These are phyloP conservation scores for Phytophthora kernoviae DNA, from an alignment of 352 stramenopile species.

Conservation along the genomic window DNA sequence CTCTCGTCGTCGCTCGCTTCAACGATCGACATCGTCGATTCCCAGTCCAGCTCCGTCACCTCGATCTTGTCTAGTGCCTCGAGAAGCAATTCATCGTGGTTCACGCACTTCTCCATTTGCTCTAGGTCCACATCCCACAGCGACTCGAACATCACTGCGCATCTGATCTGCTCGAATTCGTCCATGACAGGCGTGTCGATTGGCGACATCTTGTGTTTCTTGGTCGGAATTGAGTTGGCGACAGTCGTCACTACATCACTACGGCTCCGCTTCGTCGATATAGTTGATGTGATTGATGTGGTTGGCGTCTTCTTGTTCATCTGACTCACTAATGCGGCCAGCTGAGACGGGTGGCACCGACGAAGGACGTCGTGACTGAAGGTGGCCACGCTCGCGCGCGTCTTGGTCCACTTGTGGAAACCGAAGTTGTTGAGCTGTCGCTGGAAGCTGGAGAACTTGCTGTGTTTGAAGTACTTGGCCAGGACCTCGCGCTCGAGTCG, in stretches of 20 bases:
- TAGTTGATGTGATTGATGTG: neutral
- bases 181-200: slow-evolving; percentile 10
- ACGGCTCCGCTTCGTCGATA: slow-evolving; percentile 10
- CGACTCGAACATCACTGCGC: slow-evolving; percentile 2
- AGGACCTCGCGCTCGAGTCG: slow-evolving; percentile 61
- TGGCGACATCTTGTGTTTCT: slow-evolving; percentile 28
- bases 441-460: slow-evolving; percentile 90
- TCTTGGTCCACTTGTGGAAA: slow-evolving; percentile 88
- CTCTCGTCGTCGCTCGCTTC: neutral
- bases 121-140: slow-evolving; percentile 1
- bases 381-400: slow-evolving; percentile 59
- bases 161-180: neutral
- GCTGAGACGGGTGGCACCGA: slow-evolving; percentile 38
- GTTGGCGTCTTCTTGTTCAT: slow-evolving; percentile 12
- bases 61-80: slow-evolving; percentile 17
- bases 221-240: neutral
- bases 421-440: slow-evolving; percentile 93
- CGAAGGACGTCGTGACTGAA: slow-evolving; percentile 69
- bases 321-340: slow-evolving; percentile 11
- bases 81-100: slow-evolving; percentile 13
- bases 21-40: slow-evolving; percentile 2
- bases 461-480: slow-evolving; percentile 85
- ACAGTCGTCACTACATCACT: neutral
- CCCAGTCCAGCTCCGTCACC: slow-evolving; percentile 23
- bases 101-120: neutral